These are phyloP conservation scores for Pythium volutum DNA, from an alignment of 352 stramenopile species.

Conservation along the genomic window DNA sequence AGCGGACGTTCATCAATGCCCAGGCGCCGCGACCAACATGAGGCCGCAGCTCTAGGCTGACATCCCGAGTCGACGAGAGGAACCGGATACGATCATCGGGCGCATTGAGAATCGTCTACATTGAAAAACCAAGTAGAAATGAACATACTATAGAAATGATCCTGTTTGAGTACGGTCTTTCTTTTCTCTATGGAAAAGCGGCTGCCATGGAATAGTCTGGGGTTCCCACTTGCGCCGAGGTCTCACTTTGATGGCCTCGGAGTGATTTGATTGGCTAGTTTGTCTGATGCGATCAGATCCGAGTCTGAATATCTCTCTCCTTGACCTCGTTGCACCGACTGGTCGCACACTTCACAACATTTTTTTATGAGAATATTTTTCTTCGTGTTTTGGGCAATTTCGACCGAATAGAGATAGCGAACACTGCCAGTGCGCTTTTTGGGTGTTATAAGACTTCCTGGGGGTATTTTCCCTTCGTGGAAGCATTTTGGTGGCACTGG, in stretches of 20 bases:
- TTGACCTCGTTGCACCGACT: background rate
- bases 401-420: too few relatives aligned
- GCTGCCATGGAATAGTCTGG: background rate
- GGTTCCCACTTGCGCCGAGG: background rate
- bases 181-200: background rate
- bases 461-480: too few relatives aligned
- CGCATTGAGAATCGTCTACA: conserved; percentile 27
- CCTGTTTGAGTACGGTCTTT: conserved; percentile 33
- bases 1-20: conserved; percentile 15
- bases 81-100: conserved; percentile 24
- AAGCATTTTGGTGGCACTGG: too few relatives aligned
- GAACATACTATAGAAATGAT: conserved; percentile 32
- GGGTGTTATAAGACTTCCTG: too few relatives aligned
- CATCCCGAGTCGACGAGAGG: conserved; percentile 28
- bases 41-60: conserved; percentile 1
- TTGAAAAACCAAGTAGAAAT: conserved; percentile 31
- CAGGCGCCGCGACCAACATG: conserved; percentile 1
- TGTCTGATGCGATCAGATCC: background rate
- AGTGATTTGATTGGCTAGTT: conserved; percentile 4
- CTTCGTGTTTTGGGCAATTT: too few relatives aligned
- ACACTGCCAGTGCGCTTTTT: too few relatives aligned
- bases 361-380: too few relatives aligned
- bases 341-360: too few relatives aligned
- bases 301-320: background rate
- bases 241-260: background rate